Conservation (phyloP, 139 green algal species). For the Tetraselmis chui region DNA sequence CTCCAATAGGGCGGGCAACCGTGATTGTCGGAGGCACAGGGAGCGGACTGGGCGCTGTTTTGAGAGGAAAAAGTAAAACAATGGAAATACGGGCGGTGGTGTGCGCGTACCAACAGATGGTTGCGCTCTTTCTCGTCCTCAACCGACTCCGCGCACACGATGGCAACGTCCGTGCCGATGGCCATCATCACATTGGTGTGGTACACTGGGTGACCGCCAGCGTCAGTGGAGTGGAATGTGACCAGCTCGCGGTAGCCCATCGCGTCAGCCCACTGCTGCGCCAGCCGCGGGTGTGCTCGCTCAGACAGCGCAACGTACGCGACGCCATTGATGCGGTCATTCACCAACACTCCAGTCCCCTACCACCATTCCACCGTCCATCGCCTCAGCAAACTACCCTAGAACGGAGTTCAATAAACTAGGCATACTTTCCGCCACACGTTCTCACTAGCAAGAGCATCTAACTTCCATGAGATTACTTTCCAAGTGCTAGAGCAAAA, state of each 20-base stretch:
- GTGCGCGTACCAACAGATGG: conserved; percentile 44
- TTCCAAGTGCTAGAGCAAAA: too few relatives aligned
- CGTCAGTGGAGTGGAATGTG: conserved; percentile 53
- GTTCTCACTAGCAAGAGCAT: too few relatives aligned
- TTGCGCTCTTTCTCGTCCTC: conserved; percentile 56
- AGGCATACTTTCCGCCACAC: too few relatives aligned
- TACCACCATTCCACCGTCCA: conserved; percentile 8
- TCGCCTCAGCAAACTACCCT: too few relatives aligned
- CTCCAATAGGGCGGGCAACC: too few relatives aligned
- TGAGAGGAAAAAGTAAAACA: too few relatives aligned
- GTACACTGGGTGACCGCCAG: conserved; percentile 67
- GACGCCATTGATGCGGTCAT: conserved; percentile 82
- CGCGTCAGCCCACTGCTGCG: conserved; percentile 44
- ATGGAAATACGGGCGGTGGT: background rate
- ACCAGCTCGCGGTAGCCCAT: conserved; percentile 46
- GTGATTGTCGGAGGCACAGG: too few relatives aligned
- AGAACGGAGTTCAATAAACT: too few relatives aligned
- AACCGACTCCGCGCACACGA: conserved; percentile 83
- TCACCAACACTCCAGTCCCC: conserved; percentile 83
- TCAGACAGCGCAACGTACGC: conserved; percentile 84
- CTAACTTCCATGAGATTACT: too few relatives aligned
- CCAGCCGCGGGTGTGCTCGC: conserved; percentile 60
- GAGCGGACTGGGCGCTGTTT: too few relatives aligned
- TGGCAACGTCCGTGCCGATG: conserved; percentile 78
- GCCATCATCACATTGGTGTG: conserved; percentile 98